Percentiles rank a stretch among this genome's conserved stretches.
Conservation (phyloP, 768 basidiomycete species). For the Mycena polygramma region DNA sequence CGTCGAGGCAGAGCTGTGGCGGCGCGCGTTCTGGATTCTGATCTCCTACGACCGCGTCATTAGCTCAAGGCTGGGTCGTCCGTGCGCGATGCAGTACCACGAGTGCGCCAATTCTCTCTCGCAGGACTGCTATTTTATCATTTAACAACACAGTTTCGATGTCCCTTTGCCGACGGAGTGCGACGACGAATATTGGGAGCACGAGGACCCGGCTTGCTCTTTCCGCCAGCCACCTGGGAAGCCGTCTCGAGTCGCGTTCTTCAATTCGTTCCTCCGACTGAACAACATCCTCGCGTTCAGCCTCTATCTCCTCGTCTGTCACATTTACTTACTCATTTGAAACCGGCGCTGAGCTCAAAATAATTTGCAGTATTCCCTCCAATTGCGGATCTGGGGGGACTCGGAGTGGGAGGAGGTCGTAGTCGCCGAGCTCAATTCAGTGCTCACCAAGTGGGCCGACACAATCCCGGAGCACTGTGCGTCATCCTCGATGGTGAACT, state of each 20-base stretch:
- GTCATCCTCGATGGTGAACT: no score
- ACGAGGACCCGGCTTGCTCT: slow-evolving; percentile 39
- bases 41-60: slow-evolving; percentile 30
- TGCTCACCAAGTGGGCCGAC: no score
- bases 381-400: no score
- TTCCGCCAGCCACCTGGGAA: slow-evolving; percentile 62
- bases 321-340: no score
- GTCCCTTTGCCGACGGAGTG: slow-evolving; percentile 53
- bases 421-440: no score
- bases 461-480: no score
- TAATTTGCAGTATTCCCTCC: no score
- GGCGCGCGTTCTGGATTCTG: slow-evolving; percentile 57
- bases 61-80: slow-evolving; percentile 62
- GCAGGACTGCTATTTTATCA: no score
- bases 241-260: slow-evolving; percentile 55
- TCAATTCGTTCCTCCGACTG: slow-evolving; percentile 57
- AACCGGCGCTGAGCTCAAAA: background rate
- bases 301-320: slow-evolving; percentile 66
- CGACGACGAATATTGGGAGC: slow-evolving; percentile 40
- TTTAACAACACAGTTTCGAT: slow-evolving; percentile 55
- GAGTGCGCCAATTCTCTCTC: slow-evolving; percentile 54
- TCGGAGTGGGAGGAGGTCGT: no score
- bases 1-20: slow-evolving; percentile 74
- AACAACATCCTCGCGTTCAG: slow-evolving; percentile 52
- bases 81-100: slow-evolving; percentile 68